These are phyloP conservation scores for Gremmenia infestans DNA, from an alignment of 2,329 filamentous ascomycete species.

Conservation along the genomic window DNA sequence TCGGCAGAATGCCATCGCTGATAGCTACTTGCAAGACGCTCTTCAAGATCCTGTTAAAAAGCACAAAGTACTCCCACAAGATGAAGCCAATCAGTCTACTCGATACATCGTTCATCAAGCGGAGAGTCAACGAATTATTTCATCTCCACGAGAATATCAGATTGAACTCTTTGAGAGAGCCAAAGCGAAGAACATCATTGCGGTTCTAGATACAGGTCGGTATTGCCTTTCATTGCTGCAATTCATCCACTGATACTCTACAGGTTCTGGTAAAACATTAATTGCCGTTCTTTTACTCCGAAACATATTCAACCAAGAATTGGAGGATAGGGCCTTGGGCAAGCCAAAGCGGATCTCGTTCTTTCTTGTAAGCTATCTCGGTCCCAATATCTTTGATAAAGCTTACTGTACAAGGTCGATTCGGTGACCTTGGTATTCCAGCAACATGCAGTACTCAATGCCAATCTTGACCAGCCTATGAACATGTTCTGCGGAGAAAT, in stretches of 20 bases:
- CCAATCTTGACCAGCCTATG: constrained; percentile 74
- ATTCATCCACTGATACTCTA: constrained; percentile 10
- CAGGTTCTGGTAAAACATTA: constrained; percentile 90
- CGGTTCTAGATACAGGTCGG: constrained; percentile 83
- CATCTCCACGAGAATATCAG: constrained; percentile 83
- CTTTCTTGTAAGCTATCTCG: constrained; percentile 59
- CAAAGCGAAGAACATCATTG: constrained; percentile 80
- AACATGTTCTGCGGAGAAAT: constrained; percentile 70
- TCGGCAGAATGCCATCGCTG: constrained; percentile 46
- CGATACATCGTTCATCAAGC: constrained; percentile 30
- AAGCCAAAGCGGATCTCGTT: constrained; percentile 64
- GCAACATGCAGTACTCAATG: constrained; percentile 74
- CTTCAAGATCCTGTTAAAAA: constrained; percentile 26
- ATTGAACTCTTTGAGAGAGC: constrained; percentile 85
- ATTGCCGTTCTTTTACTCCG: constrained; percentile 84
- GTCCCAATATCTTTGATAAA: constrained; percentile 3
- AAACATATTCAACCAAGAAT: constrained; percentile 70
- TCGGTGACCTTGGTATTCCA: constrained; percentile 89
- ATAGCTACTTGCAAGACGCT: constrained; percentile 36
- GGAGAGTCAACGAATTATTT: constrained; percentile 53
- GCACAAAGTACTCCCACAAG: constrained; percentile 12
- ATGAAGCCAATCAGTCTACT: constrained; percentile 26
- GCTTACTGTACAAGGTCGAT: constrained; percentile 52
- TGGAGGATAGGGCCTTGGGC: constrained; percentile 61
- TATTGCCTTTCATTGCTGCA: background rate